Evolutionary conservation across 306 rosid genomes (phyloP), one percentile per base, ranked within the genome.

Genomic region (Pyrus betulifolia): DNA sequence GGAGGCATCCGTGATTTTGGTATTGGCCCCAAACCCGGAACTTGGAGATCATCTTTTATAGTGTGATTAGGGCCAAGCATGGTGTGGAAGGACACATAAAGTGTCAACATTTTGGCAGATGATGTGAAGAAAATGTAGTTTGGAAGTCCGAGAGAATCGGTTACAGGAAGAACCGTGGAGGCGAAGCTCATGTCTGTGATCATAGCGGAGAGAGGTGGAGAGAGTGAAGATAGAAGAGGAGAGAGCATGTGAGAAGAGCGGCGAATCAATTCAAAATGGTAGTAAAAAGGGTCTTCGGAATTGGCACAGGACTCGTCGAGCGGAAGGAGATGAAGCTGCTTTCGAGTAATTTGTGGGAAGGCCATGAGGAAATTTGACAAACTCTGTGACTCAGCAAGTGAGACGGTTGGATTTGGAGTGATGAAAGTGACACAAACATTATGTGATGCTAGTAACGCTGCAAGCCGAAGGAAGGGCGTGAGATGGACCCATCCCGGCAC

Each of bases 401-500:
- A 79, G 46, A 79, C 69, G 0, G 82, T 79, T 30, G 82, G 82
- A 14, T 42, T 25, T 4, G 82, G 74, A 30, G 78, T 73, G 74
- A 79, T 79, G 74, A 79, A 73, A 18, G 82, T 79, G 70, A 79
- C 69, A 33, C 46, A 69, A 23, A 79, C 78, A 57, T 73, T 22
- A 55, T 44, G 49, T 30, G 70, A 8, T 1, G 78, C 57, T 21
- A 73, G 78, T 13, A 58, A 67, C 15, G 78, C 40, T 65, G 74
- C 74, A 11, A 79, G 82, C 28, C 78, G 55, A 21, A 79, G 64
- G 63, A 72, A 79, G 62, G 82, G 82, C 4, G 82, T 73, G 51
- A 79, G 71, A 51, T 73, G 82, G 17, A n/a, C 82, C 82, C 82
- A 79, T 79, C 31, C 82, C 82, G 7, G 82, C 74, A 15, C 82